These are phyloP conservation scores for Lophium mytilinum DNA, from an alignment of 495 filamentous ascomycete genomes.

Conservation along the genomic window DNA sequence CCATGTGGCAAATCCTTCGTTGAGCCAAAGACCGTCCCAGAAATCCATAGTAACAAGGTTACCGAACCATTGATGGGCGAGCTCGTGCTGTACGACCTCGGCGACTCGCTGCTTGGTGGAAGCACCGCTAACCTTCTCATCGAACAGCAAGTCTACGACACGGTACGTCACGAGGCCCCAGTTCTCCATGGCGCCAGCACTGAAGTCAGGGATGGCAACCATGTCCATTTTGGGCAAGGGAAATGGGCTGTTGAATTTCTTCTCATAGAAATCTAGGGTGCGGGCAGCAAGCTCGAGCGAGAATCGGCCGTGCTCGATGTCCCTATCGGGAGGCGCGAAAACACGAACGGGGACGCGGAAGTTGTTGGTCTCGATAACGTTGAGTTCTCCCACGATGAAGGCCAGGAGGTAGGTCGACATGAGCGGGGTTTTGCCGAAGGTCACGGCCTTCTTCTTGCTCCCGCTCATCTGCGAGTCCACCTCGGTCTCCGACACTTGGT, in stretches of 20 bases:
- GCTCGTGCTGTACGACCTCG: conserved; percentile 90
- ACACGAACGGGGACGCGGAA: conserved; percentile 70
- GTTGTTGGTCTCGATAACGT: conserved; percentile 63
- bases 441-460: conserved; percentile 58
- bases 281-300: conserved; percentile 60
- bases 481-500: conserved; percentile 57
- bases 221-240: conserved; percentile 90
- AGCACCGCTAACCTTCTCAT: conserved; percentile 87
- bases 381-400: conserved; percentile 68
- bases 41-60: conserved; percentile 99
- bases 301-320: conserved; percentile 61
- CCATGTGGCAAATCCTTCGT: conserved; percentile 98
- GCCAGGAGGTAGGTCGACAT: conserved; percentile 77
- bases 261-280: conserved; percentile 65
- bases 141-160: conserved; percentile 81
- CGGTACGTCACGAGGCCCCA: conserved; percentile 97
- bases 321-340: conserved; percentile 54
- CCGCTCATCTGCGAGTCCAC: conserved; percentile 46
- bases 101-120: conserved; percentile 88
- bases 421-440: conserved; percentile 62
- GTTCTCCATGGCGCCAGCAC: conserved; percentile 96
- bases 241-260: conserved; percentile 64
- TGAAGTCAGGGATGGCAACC: conserved; percentile 94
- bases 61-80: conserved; percentile 98
- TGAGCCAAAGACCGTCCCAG: conserved; percentile 98